A percentile compares a stretch with the other conserved stretches of the same genome.
These are phyloP conservation scores for Penicillium crustosum DNA, from an alignment of 2,329 filamentous ascomycete species.

Conservation along the genomic window DNA sequence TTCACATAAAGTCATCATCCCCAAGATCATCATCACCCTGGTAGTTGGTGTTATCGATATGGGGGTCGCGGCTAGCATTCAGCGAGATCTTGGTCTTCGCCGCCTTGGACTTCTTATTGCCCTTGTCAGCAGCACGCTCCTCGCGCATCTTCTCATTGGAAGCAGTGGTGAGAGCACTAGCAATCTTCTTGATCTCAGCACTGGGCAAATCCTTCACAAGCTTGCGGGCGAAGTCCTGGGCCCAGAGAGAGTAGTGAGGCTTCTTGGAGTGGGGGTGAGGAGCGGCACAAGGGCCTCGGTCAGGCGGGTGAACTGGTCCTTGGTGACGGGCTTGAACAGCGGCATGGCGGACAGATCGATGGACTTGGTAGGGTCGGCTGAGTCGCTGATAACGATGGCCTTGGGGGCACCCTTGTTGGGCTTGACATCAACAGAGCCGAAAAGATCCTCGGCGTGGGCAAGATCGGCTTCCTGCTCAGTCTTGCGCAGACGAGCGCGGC, in stretches of 20 bases:
- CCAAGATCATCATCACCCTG: conserved; percentile 85
- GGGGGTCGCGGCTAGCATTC: conserved; percentile 60
- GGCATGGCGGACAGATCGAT: conserved; percentile 78
- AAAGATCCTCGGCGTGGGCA: conserved; percentile 85
- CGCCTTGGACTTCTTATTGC: conserved; percentile 94
- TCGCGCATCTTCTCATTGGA: conserved; percentile 99
- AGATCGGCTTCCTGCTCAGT: conserved; percentile 88
- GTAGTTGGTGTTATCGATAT: conserved; percentile 72
- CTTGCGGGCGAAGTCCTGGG: conserved; percentile 87
- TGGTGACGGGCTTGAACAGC: conserved; percentile 86
- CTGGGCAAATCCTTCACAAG: conserved; percentile 83
- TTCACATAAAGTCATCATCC: conserved; percentile 53
- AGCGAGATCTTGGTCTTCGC: conserved; percentile 91
- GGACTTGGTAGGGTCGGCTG: conserved; percentile 71
- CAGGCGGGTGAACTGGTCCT: conserved; percentile 78
- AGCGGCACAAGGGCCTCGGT: conserved; percentile 78
- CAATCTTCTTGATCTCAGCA: conserved; percentile 95
- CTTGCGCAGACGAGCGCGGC: conserved; percentile 70
- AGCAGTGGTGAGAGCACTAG: conserved; percentile 80
- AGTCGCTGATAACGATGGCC: conserved; percentile 64
- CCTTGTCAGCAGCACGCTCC: conserved; percentile 91
- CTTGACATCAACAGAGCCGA: conserved; percentile 71
- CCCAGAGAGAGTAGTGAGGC: conserved; percentile 83
- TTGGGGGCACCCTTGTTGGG: conserved; percentile 66
- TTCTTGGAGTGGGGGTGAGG: conserved; percentile 76